Conservation (phyloP, 2,329 filamentous ascomycete species). For the Atkinsonella texensis region DNA sequence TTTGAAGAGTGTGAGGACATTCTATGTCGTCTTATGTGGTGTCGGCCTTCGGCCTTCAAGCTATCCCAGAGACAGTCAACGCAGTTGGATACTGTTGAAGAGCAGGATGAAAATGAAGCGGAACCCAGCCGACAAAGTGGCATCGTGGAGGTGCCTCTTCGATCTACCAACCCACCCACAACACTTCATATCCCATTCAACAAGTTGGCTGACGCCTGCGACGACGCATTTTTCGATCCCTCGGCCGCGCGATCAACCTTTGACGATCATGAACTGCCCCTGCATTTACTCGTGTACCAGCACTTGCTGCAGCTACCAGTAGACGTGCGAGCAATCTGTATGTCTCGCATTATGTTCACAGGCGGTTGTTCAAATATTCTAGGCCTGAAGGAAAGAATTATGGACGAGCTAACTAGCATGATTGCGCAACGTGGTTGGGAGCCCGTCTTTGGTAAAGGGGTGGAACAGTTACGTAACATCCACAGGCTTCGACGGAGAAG, state of each 20-base stretch:
- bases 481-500: slow-evolving; percentile 24
- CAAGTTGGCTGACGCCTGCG: slow-evolving; percentile 60
- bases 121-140: slow-evolving; percentile 15
- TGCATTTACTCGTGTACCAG: slow-evolving; percentile 66
- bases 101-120: slow-evolving; percentile 41
- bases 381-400: slow-evolving; percentile 64
- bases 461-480: slow-evolving; percentile 40
- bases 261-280: slow-evolving; percentile 76
- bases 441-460: slow-evolving; percentile 56
- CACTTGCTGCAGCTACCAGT: slow-evolving; percentile 64
- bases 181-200: slow-evolving; percentile 57
- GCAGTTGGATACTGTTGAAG: slow-evolving; percentile 36
- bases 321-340: slow-evolving; percentile 74
- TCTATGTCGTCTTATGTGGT: slow-evolving; percentile 67
- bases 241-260: slow-evolving; percentile 41
- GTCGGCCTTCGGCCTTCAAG: slow-evolving; percentile 27
- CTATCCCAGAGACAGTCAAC: slow-evolving; percentile 25
- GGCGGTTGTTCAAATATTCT: slow-evolving; percentile 71
- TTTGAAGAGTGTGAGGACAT: slow-evolving; percentile 80
- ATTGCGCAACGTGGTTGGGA: slow-evolving; percentile 66
- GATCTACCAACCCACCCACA: slow-evolving; percentile 35
- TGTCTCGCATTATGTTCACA: slow-evolving; percentile 78
- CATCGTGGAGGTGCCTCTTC: slow-evolving; percentile 32
- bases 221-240: slow-evolving; percentile 60
- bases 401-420: slow-evolving; percentile 61